Percentiles rank a stretch among this genome's conserved stretches.
phyloP scores from a whole-genome alignment of 1,284 basidiomycete species.

The Melampsora americana region DNA sequence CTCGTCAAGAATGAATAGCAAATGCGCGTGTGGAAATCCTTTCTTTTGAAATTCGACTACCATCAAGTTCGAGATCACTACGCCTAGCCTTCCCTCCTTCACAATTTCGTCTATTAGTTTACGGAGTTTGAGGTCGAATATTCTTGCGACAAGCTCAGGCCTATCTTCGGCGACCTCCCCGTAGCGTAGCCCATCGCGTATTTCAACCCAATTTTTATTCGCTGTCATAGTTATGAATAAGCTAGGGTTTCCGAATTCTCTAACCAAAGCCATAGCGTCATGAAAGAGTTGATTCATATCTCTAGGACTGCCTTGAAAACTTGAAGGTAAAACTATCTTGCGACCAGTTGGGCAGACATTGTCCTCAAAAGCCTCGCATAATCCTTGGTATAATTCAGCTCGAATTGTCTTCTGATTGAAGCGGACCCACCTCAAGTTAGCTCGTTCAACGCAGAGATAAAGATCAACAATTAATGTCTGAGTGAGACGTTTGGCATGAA shows the following conservation, averaged over 20 bases:
- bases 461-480: too few species aligned
- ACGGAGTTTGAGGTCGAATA: not conserved
- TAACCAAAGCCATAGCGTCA: not conserved
- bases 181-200: not conserved
- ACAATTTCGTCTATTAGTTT: not conserved
- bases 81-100: not conserved
- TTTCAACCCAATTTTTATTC: slow-evolving; percentile 54
- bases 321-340: too few species aligned
- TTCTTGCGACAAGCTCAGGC: not conserved
- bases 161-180: not conserved
- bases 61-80: slow-evolving; percentile 45
- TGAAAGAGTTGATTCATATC: slow-evolving; percentile 22
- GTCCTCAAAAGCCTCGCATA: too few species aligned
- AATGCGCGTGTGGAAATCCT: slow-evolving; percentile 60
- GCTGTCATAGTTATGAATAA: slow-evolving; percentile 33
- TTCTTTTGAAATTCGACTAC: slow-evolving; percentile 62
- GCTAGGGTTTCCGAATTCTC: not conserved
- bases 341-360: too few species aligned
- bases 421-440: too few species aligned
- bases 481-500: too few species aligned
- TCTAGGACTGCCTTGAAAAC: too few species aligned
- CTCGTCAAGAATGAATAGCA: slow-evolving; percentile 54
- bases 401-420: too few species aligned
- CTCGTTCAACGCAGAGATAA: too few species aligned
- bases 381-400: too few species aligned